Conservation (phyloP, 1,139 yeast species). For the Taphrina sp. region DNA sequence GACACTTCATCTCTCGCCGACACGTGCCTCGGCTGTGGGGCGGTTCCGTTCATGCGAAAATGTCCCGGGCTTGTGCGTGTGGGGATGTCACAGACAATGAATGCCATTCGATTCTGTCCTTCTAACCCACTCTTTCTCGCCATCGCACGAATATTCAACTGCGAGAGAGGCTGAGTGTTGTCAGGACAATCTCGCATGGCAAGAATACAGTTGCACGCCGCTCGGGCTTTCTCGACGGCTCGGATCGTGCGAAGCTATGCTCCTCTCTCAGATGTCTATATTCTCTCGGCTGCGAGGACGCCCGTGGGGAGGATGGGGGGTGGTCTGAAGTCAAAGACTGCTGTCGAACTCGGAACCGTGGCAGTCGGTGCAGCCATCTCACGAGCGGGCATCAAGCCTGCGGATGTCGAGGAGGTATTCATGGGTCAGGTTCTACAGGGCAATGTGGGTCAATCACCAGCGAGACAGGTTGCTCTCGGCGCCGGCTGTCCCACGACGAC, state of each 20-base stretch:
- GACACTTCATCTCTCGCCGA: too few relatives aligned
- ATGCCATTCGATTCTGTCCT: too few relatives aligned
- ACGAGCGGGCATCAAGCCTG: conserved; percentile 54
- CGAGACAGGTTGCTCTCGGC: conserved; percentile 91
- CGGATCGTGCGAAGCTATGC: neutral
- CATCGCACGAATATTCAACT: too few relatives aligned
- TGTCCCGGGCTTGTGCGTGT: too few relatives aligned
- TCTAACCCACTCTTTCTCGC: too few relatives aligned
- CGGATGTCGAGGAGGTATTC: conserved; percentile 78
- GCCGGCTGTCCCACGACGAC: conserved; percentile 78
- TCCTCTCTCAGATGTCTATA: conserved; percentile 56
- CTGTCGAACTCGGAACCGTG: conserved; percentile 83
- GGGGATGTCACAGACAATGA: too few relatives aligned
- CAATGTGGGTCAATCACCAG: conserved; percentile 94
- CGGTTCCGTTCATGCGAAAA: too few relatives aligned
- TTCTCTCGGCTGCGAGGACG: conserved; percentile 88
- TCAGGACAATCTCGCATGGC: too few relatives aligned
- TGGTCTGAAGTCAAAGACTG: conserved; percentile 65
- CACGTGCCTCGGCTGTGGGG: too few relatives aligned
- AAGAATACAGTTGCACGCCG: too few relatives aligned
- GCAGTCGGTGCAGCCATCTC: conserved; percentile 60
- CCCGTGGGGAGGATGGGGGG: conserved; percentile 96
- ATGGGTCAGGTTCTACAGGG: conserved; percentile 94
- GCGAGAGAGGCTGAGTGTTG: too few relatives aligned
- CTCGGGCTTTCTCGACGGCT: conserved; percentile 1